Conservation (phyloP, 2,329 filamentous ascomycete genomes). For the Ciborinia camelliae region DNA sequence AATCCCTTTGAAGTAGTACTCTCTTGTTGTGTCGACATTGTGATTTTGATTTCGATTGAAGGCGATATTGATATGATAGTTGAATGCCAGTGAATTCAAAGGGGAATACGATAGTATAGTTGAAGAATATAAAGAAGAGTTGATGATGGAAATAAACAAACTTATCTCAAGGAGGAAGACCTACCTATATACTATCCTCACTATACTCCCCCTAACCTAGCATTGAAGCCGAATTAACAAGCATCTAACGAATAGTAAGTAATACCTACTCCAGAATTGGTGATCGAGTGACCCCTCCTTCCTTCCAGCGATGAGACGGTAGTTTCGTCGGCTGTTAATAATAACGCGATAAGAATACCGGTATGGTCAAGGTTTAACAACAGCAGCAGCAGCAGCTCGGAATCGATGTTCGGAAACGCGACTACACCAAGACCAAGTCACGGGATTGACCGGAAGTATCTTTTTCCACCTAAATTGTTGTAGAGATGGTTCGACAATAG, state of each 20-base stretch:
- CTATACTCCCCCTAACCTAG: not conserved
- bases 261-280: not conserved
- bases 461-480: constrained; percentile 7
- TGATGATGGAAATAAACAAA: not conserved
- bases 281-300: constrained; percentile 5
- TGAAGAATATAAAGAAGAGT: constrained; percentile 2
- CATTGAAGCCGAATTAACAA: not conserved
- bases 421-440: not conserved
- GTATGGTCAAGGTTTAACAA: not conserved
- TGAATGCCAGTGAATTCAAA: not conserved
- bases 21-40: constrained; percentile 13
- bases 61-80: not conserved
- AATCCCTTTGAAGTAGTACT: constrained; percentile 6
- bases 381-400: not conserved
- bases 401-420: constrained; percentile 10
- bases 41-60: not conserved
- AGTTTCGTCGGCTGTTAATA: constrained; percentile 19
- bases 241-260: not conserved
- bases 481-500: not conserved
- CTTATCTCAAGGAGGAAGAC: not conserved
- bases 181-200: constrained; percentile 14
- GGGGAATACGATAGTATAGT: not conserved
- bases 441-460: constrained; percentile 8
- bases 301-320: constrained; percentile 7
- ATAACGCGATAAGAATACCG: not conserved